Percentiles rank a stretch among this genome's conserved stretches.
These are phyloP conservation scores for Hypsizygus ulmarius DNA, from an alignment of 1,284 basidiomycete species.

Conservation along the genomic window DNA sequence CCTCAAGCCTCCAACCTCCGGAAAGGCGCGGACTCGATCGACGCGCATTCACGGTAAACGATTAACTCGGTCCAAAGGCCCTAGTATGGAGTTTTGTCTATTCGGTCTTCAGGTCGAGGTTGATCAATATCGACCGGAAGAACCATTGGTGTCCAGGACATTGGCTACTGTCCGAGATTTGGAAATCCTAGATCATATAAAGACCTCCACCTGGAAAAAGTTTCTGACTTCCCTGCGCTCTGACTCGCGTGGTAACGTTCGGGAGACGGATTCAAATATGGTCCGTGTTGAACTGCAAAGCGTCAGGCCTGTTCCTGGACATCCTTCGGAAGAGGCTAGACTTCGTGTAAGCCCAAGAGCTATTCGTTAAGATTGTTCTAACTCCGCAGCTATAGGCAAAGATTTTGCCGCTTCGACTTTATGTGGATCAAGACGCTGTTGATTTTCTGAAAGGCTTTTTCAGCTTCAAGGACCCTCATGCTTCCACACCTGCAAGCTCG, in stretches of 20 bases:
- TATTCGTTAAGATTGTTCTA: constrained; percentile 3
- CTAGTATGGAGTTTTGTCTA: constrained; percentile 86
- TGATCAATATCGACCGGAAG: constrained; percentile 59
- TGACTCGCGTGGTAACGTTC: constrained; percentile 80
- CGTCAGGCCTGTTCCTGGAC: constrained; percentile 66
- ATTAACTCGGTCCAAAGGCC: constrained; percentile 74
- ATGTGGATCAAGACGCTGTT: constrained; percentile 97
- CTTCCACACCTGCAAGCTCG: constrained; percentile 34
- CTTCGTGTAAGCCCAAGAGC: constrained; percentile 59
- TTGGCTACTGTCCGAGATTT: constrained; percentile 67
- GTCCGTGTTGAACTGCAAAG: constrained; percentile 79
- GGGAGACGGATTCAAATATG: constrained; percentile 92
- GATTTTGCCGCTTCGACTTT: constrained; percentile 84
- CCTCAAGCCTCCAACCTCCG: constrained; percentile 44
- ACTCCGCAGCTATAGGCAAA: constrained; percentile 59
- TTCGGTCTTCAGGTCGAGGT: constrained; percentile 63
- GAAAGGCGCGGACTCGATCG: constrained; percentile 39
- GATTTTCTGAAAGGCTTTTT: constrained; percentile 98
- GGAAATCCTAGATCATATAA: constrained; percentile 96
- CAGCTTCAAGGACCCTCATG: constrained; percentile 74
- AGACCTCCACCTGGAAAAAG: constrained; percentile 97
- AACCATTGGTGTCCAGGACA: constrained; percentile 61
- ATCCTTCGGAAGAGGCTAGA: constrained; percentile 75
- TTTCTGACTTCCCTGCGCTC: constrained; percentile 86
- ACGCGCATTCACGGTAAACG: constrained; percentile 52